A percentile compares a stretch with the other conserved stretches of the same genome.
Conservation (phyloP, 495 filamentous ascomycete genomes). For the Rhypophila decipiens region DNA sequence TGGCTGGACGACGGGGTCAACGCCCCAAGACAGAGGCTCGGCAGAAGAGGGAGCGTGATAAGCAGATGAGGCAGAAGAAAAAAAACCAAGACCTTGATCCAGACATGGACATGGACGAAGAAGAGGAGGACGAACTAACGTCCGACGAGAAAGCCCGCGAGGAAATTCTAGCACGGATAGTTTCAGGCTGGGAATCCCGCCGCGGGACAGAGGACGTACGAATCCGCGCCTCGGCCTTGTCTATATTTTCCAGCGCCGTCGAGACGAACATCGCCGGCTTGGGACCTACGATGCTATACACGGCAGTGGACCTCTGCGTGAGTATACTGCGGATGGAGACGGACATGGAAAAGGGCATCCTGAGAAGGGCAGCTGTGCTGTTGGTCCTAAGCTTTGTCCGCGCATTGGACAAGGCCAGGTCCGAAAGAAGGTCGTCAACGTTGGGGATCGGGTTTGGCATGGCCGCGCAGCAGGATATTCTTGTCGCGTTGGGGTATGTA, state of each 20-base stretch:
- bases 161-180: slow-evolving; percentile 54
- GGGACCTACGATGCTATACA: slow-evolving; percentile 45
- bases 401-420: slow-evolving; percentile 53
- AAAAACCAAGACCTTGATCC: slow-evolving; percentile 46
- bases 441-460: slow-evolving; percentile 62
- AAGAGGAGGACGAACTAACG: slow-evolving; percentile 33
- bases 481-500: slow-evolving; percentile 59
- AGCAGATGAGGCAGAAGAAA: too few relatives aligned
- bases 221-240: slow-evolving; percentile 70
- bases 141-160: slow-evolving; percentile 43
- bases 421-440: slow-evolving; percentile 44
- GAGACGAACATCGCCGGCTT: slow-evolving; percentile 62
- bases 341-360: slow-evolving; percentile 57
- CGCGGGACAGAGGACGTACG: slow-evolving; percentile 68
- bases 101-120: slow-evolving; percentile 32
- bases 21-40: slow-evolving; percentile 48
- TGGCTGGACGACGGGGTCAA: slow-evolving; percentile 58
- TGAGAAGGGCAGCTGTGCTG: slow-evolving; percentile 66
- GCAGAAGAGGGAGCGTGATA: slow-evolving; percentile 41
- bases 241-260: slow-evolving; percentile 59
- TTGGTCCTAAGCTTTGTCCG: slow-evolving; percentile 61
- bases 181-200: slow-evolving; percentile 67
- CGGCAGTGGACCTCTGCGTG: slow-evolving; percentile 61
- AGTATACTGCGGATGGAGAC: slow-evolving; percentile 60
- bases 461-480: slow-evolving; percentile 54